Conservation (phyloP, 192 early-diverging fungal genomes). For the Coemansia sp. region DNA sequence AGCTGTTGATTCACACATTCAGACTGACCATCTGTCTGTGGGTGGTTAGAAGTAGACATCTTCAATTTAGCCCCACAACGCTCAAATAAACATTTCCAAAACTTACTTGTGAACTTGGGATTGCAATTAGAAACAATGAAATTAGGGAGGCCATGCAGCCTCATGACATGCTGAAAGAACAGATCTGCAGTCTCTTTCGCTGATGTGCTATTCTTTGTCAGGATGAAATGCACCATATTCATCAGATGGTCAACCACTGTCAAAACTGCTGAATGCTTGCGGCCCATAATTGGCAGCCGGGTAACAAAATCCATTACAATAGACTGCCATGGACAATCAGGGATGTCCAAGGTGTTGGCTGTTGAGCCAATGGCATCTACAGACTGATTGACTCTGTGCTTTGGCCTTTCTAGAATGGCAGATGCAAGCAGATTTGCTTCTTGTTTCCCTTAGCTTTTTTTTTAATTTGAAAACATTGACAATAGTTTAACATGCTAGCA, state of each 20-base stretch:
- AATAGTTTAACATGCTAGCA: no score
- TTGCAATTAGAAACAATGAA: not conserved
- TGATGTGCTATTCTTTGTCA: not conserved
- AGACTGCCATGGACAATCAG: conserved; percentile 4
- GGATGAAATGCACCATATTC: conserved; percentile 11
- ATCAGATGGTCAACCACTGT: conserved; percentile 1
- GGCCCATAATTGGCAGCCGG: not conserved
- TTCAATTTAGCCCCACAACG: not conserved
- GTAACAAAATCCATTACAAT: conserved; percentile 9
- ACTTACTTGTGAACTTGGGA: conserved; percentile 5
- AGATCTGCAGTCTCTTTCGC: not conserved
- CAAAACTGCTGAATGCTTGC: not conserved
- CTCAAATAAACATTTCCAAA: not conserved
- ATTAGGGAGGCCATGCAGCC: conserved; percentile 2
- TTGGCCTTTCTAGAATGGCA: no score
- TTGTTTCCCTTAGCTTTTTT: no score
- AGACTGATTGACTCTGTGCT: not conserved
- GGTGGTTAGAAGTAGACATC: conserved; percentile 2
- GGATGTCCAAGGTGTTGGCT: conserved; percentile 4
- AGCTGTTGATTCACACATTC: conserved; percentile 6
- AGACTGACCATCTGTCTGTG: conserved; percentile 5
- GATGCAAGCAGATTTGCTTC: no score
- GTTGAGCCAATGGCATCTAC: no score
- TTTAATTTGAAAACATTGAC: no score
- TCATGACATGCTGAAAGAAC: not conserved